A percentile compares a stretch with the other conserved stretches of the same genome.
phyloP scores from a whole-genome alignment of 768 basidiomycete genomes.

The Phlegmacium glaucopus region DNA sequence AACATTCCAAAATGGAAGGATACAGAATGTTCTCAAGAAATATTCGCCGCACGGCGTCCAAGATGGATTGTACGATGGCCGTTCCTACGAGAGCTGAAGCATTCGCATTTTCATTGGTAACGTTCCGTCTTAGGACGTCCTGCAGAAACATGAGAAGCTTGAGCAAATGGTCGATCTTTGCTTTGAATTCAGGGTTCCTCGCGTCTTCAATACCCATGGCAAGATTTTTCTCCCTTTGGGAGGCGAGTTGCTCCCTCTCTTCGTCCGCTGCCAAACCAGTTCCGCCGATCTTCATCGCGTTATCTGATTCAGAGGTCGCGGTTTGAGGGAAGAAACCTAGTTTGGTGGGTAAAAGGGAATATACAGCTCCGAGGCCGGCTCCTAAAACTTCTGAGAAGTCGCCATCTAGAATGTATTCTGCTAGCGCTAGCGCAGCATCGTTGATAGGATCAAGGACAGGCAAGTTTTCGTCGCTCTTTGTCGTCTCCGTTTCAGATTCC shows the following conservation, averaged over 20 bases:
- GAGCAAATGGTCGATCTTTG: constrained; percentile 83
- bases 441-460: constrained; percentile 62
- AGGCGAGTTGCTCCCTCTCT: constrained; percentile 48
- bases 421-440: constrained; percentile 83
- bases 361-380: constrained; percentile 90
- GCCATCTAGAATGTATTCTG: constrained; percentile 93
- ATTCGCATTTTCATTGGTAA: constrained; percentile 45
- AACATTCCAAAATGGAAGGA: constrained; percentile 90
- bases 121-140: constrained; percentile 77
- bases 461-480: constrained; percentile 32
- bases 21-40: constrained; percentile 94
- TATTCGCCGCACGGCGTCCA: constrained; percentile 77
- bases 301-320: constrained; percentile 35
- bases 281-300: constrained; percentile 74
- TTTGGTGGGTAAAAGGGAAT: constrained; percentile 87
- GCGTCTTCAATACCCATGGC: constrained; percentile 76
- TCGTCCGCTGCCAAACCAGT: constrained; percentile 51
- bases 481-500: constrained; percentile 40
- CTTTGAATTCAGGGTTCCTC: constrained; percentile 68
- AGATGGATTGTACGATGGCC: constrained; percentile 79
- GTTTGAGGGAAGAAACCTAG: constrained; percentile 60
- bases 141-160: constrained; percentile 90
- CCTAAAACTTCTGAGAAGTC: constrained; percentile 98
- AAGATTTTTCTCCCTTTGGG: constrained; percentile 46
- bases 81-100: constrained; percentile 67